Base-by-base conservation (phyloP, 805 yeast genomes). In the Yarrowia sp. region DNA sequence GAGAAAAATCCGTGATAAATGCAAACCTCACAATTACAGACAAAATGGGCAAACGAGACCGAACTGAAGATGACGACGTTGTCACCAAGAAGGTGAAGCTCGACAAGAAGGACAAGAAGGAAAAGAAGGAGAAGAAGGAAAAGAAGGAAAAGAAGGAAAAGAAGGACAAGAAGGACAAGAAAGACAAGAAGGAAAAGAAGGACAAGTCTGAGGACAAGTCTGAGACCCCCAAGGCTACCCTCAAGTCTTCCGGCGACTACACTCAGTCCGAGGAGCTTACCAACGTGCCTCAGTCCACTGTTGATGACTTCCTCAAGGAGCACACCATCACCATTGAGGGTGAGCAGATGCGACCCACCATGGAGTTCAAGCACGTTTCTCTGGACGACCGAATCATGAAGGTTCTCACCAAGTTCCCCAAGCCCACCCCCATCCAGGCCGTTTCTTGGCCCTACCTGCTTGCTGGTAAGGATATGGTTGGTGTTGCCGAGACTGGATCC, bases 401-500 rank as follows among this genome's bases (percentile, higher is more conserved):
- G n/a, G 85, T 83, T 53, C 80, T 93, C 53, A 78, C 84, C 43
- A 84, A 86, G 71, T 95, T 90, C 79, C 88, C 90, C 14, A 87
- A 85, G 71, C 99, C 99, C 64, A 92, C 98, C 7, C 98, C 98
- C 41, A 93, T 93, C 71, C 99, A 93, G 79, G 84, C 97, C 36
- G 90, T 86, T 50, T 84, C 98, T 8, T 95, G 98, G 98, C 98
- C 99, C 69, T 91, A 85, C 73, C 78, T 93, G 63, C 78, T 92
- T 60, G 78, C 84, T 18, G 88, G 89, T 15, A 83, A 87, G 66
- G 99, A 93, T 74, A 96, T 92, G 31, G 84, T 93, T 69, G 99
- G 98, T 75, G 97, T 93, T 69, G 99, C 99, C 13, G 98, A 93
- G 78, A 93, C 99, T 3, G 99, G 99, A 42, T 90, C 97, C 0